Percentiles rank a stretch among this genome's conserved stretches.
Conservation (phyloP, 1,139 yeast genomes). For the Blastobotrys aristatus region DNA sequence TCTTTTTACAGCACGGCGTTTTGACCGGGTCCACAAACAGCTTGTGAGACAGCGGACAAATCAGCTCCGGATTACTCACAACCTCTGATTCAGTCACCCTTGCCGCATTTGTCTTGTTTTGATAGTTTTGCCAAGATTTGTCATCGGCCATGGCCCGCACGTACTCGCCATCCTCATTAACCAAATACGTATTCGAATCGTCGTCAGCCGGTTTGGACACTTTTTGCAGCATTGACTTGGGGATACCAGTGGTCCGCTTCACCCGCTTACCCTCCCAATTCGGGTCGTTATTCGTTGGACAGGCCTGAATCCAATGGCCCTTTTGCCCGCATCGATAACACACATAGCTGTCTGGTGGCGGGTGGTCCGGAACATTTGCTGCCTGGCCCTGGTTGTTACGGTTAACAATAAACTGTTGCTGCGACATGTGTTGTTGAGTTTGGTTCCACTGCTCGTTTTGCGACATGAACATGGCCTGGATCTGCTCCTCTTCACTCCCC, state of each 20-base stretch:
- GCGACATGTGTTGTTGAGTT: conserved; percentile 84
- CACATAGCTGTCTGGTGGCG: conserved; percentile 93
- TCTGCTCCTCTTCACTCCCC: conserved; percentile 77
- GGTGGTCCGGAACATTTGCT: conserved; percentile 47
- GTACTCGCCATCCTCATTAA: conserved; percentile 91
- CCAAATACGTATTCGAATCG: conserved; percentile 70
- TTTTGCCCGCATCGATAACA: conserved; percentile 96
- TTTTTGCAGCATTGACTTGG: conserved; percentile 83
- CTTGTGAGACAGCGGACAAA: conserved; percentile 56
- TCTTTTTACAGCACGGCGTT: conserved; percentile 74
- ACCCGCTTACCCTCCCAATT: conserved; percentile 89
- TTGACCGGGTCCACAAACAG: conserved; percentile 69
- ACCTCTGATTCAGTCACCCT: conserved; percentile 30
- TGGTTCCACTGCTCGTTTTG: conserved; percentile 94
- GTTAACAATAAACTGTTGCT: conserved; percentile 35
- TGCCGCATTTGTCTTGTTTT: conserved; percentile 45
- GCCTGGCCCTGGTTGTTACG: conserved; percentile 27
- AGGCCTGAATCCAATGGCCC: conserved; percentile 94
- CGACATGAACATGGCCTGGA: conserved; percentile 84
- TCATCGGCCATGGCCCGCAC: conserved; percentile 93
- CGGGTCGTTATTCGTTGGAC: conserved; percentile 92
- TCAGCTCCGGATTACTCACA: conserved; percentile 55
- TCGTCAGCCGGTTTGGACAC: conserved; percentile 56
- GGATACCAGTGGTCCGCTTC: conserved; percentile 95
- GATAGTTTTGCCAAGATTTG: conserved; percentile 85